phyloP scores from a whole-genome alignment of 1,284 basidiomycete genomes.

The Ganoderma meredithae region DNA sequence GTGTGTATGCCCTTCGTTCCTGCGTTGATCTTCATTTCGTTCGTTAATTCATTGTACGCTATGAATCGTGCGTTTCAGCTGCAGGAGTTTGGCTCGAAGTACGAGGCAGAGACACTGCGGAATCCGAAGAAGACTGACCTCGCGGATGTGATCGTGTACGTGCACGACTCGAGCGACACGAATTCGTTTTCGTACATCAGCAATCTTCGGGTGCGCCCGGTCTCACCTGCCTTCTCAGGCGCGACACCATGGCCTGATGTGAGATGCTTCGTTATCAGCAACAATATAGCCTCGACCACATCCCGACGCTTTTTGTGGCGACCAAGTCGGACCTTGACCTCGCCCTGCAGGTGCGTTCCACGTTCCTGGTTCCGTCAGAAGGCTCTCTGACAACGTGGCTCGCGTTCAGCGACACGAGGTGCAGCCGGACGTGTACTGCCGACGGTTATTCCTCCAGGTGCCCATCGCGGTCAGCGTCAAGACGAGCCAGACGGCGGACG shows the following conservation, averaged over 20 bases:
- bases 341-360: conserved; percentile 79
- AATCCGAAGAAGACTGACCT: conserved; percentile 91
- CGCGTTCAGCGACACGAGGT: conserved; percentile 88
- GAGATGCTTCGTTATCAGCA: conserved; percentile 60
- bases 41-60: not conserved
- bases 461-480: conserved; percentile 93
- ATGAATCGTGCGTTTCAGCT: conserved; percentile 57
- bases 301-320: conserved; percentile 96
- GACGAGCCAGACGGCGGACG: conserved; percentile 86
- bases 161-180: conserved; percentile 97
- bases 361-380: conserved; percentile 11
- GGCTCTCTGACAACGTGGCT: conserved; percentile 26
- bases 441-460: conserved; percentile 84
- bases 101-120: conserved; percentile 91
- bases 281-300: conserved; percentile 95
- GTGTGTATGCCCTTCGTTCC: conserved; percentile 63
- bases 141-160: conserved; percentile 94
- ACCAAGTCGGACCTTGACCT: conserved; percentile 98
- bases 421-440: conserved; percentile 96
- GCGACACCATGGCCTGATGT: conserved; percentile 8
- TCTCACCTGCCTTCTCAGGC: conserved; percentile 18
- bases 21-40: conserved; percentile 6
- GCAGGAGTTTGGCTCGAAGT: conserved; percentile 96
- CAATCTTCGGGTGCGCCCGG: conserved; percentile 81
- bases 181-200: conserved; percentile 99